These are phyloP conservation scores for Phlyctochytrium arcticum DNA, from an alignment of 192 early-diverging fungal genomes.

Conservation along the genomic window DNA sequence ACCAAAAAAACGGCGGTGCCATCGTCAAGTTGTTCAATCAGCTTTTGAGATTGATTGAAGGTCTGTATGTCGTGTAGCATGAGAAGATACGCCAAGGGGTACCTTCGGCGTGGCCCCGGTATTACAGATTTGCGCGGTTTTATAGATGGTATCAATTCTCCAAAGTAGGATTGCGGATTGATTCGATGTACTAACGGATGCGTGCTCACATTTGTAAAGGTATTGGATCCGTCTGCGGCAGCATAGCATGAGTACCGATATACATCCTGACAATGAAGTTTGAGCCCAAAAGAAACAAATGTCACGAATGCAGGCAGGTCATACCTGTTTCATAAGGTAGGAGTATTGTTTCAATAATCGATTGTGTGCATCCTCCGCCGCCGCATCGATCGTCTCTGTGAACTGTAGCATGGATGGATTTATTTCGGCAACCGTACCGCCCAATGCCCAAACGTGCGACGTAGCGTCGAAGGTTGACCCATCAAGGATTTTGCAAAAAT, in stretches of 20 bases:
- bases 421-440: conserved; percentile 16
- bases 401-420: conserved; percentile 27
- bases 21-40: conserved; percentile 40
- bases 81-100: conserved; percentile 44
- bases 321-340: background rate
- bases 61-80: conserved; percentile 36
- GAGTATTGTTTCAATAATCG: background rate
- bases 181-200: conserved; percentile 27
- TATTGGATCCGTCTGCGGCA: conserved; percentile 37
- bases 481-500: conserved; percentile 37
- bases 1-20: conserved; percentile 36
- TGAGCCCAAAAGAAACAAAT: background rate
- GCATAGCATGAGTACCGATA: conserved; percentile 39
- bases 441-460: conserved; percentile 13
- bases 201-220: conserved; percentile 27
- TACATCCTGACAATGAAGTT: conserved; percentile 14
- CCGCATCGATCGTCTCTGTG: conserved; percentile 30
- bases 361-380: conserved; percentile 17
- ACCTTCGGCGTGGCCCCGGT: conserved; percentile 18
- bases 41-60: conserved; percentile 2
- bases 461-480: conserved; percentile 32
- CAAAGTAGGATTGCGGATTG: conserved; percentile 14
- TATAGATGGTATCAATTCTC: conserved; percentile 5
- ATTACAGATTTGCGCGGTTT: background rate
- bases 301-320: background rate